Evolutionary conservation across 2,329 filamentous ascomycete species (phyloP).

Genomic region (Claviceps maximensis): DNA sequence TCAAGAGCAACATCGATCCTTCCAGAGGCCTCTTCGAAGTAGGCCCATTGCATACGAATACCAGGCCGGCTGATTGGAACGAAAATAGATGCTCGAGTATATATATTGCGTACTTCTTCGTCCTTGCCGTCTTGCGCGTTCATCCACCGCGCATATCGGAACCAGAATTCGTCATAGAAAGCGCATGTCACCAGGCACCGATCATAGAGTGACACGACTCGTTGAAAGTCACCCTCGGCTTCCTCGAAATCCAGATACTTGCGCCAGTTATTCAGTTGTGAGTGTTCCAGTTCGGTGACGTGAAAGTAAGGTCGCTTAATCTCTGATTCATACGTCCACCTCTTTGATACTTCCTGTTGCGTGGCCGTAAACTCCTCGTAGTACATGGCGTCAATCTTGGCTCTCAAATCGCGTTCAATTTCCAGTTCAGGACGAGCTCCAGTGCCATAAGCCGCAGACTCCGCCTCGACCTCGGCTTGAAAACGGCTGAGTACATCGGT

Average conservation of each 20-base stretch:
- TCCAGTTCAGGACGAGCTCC: constrained; percentile 57
- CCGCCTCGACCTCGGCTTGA: constrained; percentile 57
- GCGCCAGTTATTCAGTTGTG: constrained; percentile 79
- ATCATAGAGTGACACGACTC: constrained; percentile 79
- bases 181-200: constrained; percentile 85
- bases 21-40: constrained; percentile 80
- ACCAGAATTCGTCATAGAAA: constrained; percentile 95
- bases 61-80: constrained; percentile 76
- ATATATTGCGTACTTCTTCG: constrained; percentile 85
- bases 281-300: constrained; percentile 79
- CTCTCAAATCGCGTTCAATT: constrained; percentile 68
- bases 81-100: constrained; percentile 77
- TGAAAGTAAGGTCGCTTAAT: constrained; percentile 97
- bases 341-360: constrained; percentile 77
- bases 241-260: constrained; percentile 97
- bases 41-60: constrained; percentile 80
- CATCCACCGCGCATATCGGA: constrained; percentile 96
- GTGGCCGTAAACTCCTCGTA: constrained; percentile 70
- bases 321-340: constrained; percentile 90
- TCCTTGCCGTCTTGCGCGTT: constrained; percentile 63
- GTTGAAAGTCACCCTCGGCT: constrained; percentile 59
- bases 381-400: constrained; percentile 67
- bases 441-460: constrained; percentile 39
- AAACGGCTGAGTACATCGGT: constrained; percentile 55
- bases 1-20: constrained; percentile 67